Conservation (phyloP, 2,329 filamentous ascomycete species). For the Cladosporium velox region DNA sequence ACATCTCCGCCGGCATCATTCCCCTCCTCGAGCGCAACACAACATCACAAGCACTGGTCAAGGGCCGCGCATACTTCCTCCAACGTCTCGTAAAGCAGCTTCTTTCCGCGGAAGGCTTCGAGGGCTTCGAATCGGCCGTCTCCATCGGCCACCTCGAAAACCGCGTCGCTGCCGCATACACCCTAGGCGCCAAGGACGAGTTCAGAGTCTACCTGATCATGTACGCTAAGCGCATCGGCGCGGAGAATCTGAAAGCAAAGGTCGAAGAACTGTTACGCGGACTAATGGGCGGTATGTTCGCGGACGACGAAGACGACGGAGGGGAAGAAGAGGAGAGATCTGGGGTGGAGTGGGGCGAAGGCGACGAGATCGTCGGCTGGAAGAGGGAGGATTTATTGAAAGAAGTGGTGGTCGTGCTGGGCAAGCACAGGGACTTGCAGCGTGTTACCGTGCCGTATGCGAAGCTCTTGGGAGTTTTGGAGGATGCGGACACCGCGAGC, state of each 20-base stretch:
- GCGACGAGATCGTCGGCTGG: conserved; percentile 84
- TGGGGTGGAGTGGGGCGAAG: conserved; percentile 65
- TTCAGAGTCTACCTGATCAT: conserved; percentile 95
- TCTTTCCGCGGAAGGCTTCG: conserved; percentile 85
- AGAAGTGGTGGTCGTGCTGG: conserved; percentile 88
- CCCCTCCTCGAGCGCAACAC: conserved; percentile 92
- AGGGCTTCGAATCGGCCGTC: conserved; percentile 85
- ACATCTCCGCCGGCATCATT: conserved; percentile 86
- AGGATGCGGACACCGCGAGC: conserved; percentile 14
- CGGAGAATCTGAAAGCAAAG: conserved; percentile 82
- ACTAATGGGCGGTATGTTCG: conserved; percentile 70
- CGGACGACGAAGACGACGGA: conserved; percentile 60
- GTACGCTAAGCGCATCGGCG: conserved; percentile 94
- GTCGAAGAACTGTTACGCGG: conserved; percentile 88
- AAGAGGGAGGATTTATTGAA: conserved; percentile 82
- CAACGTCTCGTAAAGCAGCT: conserved; percentile 89
- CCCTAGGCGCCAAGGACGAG: conserved; percentile 83
- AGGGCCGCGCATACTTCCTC: conserved; percentile 86
- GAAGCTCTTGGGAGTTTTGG: conserved; percentile 68
- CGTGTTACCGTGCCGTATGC: conserved; percentile 94
- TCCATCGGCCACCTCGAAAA: conserved; percentile 96
- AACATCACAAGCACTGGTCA: conserved; percentile 86
- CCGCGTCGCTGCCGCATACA: conserved; percentile 82
- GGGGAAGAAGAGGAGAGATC: conserved; percentile 46
- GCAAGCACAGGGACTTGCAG: conserved; percentile 97